phyloP scores from a whole-genome alignment of 2,329 filamentous ascomycete genomes.

The Paradendryphiella salina region DNA sequence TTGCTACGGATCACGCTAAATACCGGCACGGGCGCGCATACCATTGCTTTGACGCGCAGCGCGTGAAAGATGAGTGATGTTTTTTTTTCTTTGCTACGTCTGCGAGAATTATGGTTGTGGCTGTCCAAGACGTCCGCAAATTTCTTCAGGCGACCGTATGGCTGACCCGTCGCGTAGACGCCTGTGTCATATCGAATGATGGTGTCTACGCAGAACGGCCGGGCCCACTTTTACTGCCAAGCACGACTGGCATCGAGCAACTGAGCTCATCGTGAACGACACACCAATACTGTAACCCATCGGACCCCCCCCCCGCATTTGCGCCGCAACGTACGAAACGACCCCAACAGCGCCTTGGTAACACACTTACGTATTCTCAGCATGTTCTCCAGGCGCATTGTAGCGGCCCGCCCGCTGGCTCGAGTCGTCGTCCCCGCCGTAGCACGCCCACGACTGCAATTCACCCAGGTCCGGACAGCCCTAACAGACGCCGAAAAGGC shows the following conservation, averaged over 20 bases:
- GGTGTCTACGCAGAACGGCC: constrained; percentile 9
- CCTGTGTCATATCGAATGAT: constrained; percentile 7
- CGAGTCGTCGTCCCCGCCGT: constrained; percentile 40
- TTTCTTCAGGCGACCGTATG: background rate
- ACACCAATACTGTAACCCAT: constrained; percentile 21
- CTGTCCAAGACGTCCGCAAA: background rate
- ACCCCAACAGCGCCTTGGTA: constrained; percentile 8
- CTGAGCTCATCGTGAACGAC: constrained; percentile 41
- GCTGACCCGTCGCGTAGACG: constrained; percentile 12
- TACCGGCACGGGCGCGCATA: constrained; percentile 14
- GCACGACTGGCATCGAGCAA: constrained; percentile 15
- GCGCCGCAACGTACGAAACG: constrained; percentile 35
- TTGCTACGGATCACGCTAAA: constrained; percentile 18
- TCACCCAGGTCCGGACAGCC: constrained; percentile 45
- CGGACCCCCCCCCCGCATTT: constrained; percentile 20
- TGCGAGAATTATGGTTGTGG: background rate
- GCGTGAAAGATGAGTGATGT: background rate
- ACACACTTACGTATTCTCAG: constrained; percentile 49
- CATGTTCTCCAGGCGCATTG: constrained; percentile 52
- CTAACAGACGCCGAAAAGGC: constrained; percentile 41
- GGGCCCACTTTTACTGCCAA: constrained; percentile 17
- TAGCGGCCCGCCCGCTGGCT: constrained; percentile 48
- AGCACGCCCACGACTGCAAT: constrained; percentile 35
- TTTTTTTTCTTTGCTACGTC: background rate
- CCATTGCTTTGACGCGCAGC: constrained; percentile 7